phyloP scores from a whole-genome alignment of 306 rosid genomes.

The Malus domestica region DNA sequence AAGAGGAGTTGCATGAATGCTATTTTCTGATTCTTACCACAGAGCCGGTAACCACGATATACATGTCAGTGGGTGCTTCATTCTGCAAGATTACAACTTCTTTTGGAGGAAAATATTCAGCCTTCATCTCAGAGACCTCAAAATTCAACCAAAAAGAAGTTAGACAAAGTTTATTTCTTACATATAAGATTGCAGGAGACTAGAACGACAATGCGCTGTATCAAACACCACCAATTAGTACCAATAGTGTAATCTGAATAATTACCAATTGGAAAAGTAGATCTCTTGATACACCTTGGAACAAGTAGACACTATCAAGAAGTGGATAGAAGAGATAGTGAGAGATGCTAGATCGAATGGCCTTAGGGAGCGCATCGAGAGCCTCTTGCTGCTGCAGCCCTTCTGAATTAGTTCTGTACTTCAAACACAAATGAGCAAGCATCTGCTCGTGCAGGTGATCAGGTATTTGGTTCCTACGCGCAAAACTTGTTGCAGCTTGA shows the following conservation, averaged over 20 bases:
- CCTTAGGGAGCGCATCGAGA: conserved; percentile 70
- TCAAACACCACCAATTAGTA: neutral
- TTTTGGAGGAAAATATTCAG: conserved; percentile 88
- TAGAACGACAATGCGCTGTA: neutral
- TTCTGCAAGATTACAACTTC: conserved; percentile 76
- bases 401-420: conserved; percentile 67
- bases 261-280: conserved; percentile 79
- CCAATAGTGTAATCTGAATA: neutral
- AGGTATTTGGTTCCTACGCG: conserved; percentile 56
- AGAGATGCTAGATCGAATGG: conserved; percentile 65
- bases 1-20: neutral
- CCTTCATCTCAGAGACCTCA: conserved; percentile 85
- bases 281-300: conserved; percentile 62
- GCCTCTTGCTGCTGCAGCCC: conserved; percentile 85
- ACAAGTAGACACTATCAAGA: conserved; percentile 55
- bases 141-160: conserved; percentile 9
- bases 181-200: neutral
- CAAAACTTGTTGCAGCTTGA: conserved; percentile 60
- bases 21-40: conserved; percentile 39
- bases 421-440: conserved; percentile 71
- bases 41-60: conserved; percentile 63
- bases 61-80: conserved; percentile 84
- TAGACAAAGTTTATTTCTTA: neutral
- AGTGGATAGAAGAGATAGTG: conserved; percentile 54
- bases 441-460: conserved; percentile 66